Evolutionary conservation across 2,329 filamentous ascomycete genomes (phyloP), one percentile per base, ranked within the genome.

Genomic region (Fusarium denticulatum): DNA sequence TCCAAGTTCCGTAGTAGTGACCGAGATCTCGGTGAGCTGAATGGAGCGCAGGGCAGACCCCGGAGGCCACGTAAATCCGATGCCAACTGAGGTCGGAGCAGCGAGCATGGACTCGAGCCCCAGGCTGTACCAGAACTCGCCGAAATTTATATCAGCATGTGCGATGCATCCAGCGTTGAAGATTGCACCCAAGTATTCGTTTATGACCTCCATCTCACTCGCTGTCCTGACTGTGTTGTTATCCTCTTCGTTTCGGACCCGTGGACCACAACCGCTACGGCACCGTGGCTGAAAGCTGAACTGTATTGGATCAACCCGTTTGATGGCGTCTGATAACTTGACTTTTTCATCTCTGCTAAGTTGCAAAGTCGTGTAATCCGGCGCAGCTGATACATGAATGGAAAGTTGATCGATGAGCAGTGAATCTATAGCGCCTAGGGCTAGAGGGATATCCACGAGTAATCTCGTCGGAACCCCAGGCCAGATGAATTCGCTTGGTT

Each of bases 301-400:
- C 6, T 58, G 55, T 1, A 47, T 0, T 11, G 22, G 40, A 4
- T 28, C 40, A 2, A 58, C 4, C 1, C 0, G 1, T n/a, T 36
- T 36, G 30, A 58, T 28, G 1, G 55, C 18, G 7, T 16, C 14
- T 26, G 55, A 58, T 36, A 58, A 6, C 10, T 1, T 32, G 1
- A 14, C 11, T 2, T 6, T 1, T 0, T 22, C 11, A 18, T 58
- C n/a, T 10, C 30, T 6, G 2, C 39, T 47, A 0, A 47, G 18
- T 14, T 36, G 39, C 13, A 58, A 6, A 1, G 6, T 2, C 4
- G 6, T 11, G n/a, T 58, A 58, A 6, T 58, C 20, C 3, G 55
- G 39, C 11, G 55, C 10, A 4, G 55, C 4, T 11, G 40, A 58
- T 26, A 47, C 7, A 7, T 18, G 11, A 7, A 58, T n/a, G 7